These are phyloP conservation scores for Kwoniella sp. DNA, from an alignment of 768 basidiomycete species.

Conservation along the genomic window DNA sequence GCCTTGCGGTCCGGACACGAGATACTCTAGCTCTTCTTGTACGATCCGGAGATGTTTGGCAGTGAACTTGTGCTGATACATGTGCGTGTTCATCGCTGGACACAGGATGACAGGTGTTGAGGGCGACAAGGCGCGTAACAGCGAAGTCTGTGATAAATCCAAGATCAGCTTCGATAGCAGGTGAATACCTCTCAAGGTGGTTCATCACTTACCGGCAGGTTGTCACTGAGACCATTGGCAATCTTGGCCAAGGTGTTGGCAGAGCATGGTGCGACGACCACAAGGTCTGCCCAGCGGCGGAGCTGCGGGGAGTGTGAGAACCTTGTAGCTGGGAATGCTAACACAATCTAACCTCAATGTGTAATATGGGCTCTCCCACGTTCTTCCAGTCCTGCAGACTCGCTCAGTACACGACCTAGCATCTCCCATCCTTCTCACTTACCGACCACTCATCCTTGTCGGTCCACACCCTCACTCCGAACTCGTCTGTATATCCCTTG, in stretches of 20 bases:
- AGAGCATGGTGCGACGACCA: conserved; percentile 90
- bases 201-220: conserved; percentile 58
- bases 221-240: conserved; percentile 81
- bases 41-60: conserved; percentile 73
- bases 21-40: conserved; percentile 70
- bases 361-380: conserved; percentile 86
- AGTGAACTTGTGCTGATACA: conserved; percentile 93
- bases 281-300: conserved; percentile 81
- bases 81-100: conserved; percentile 97
- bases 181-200: background rate
- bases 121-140: conserved; percentile 77
- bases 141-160: conserved; percentile 52
- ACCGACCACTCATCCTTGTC: conserved; percentile 93
- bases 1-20: conserved; percentile 73
- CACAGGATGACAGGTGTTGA: conserved; percentile 83
- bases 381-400: conserved; percentile 64
- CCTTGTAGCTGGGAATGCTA: background rate
- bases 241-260: conserved; percentile 97
- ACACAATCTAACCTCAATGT: conserved; percentile 73
- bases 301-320: conserved; percentile 38
- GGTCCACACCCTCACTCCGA: conserved; percentile 70
- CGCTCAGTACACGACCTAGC: background rate
- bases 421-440: conserved; percentile 44
- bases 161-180: background rate
- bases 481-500: background rate